phyloP scores from a whole-genome alignment of 2,329 filamentous ascomycete species.

The Colletotrichum abscissum region DNA sequence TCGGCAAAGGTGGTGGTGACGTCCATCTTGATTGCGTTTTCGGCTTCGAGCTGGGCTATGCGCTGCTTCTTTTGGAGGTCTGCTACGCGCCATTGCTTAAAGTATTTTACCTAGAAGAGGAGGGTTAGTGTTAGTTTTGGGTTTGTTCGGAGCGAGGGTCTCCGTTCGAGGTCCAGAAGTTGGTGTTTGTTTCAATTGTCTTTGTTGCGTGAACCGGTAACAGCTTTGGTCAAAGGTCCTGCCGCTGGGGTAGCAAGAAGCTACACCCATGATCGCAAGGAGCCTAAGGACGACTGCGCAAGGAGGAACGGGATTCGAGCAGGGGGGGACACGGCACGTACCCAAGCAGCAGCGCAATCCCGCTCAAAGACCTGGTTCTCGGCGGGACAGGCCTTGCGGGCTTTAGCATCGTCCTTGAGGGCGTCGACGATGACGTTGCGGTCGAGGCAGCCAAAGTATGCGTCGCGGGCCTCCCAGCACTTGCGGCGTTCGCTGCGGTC shows the following conservation, averaged over 20 bases:
- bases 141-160: no score
- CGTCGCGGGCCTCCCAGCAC: conserved; percentile 92
- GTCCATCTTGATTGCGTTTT: conserved; percentile 75
- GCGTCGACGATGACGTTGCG: conserved; percentile 82
- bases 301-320: background rate
- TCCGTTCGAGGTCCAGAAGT: background rate
- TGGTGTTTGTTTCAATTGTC: background rate
- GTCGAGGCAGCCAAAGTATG: conserved; percentile 90
- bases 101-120: conserved; percentile 83
- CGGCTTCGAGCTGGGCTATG: conserved; percentile 77
- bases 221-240: background rate
- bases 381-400: conserved; percentile 51
- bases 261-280: background rate
- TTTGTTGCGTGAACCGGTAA: background rate
- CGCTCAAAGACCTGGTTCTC: conserved; percentile 74
- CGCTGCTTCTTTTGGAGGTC: conserved; percentile 88
- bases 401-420: conserved; percentile 54
- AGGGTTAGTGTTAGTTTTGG: background rate
- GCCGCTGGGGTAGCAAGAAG: background rate
- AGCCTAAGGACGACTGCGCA: conserved; percentile 12
- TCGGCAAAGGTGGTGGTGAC: conserved; percentile 49
- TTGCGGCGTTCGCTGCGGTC: conserved; percentile 81
- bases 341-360: conserved; percentile 92
- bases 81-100: conserved; percentile 95
- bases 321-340: conserved; percentile 56